Evolutionary conservation across 352 stramenopile genomes (phyloP).

Genomic region (Phytophthora citricola): DNA sequence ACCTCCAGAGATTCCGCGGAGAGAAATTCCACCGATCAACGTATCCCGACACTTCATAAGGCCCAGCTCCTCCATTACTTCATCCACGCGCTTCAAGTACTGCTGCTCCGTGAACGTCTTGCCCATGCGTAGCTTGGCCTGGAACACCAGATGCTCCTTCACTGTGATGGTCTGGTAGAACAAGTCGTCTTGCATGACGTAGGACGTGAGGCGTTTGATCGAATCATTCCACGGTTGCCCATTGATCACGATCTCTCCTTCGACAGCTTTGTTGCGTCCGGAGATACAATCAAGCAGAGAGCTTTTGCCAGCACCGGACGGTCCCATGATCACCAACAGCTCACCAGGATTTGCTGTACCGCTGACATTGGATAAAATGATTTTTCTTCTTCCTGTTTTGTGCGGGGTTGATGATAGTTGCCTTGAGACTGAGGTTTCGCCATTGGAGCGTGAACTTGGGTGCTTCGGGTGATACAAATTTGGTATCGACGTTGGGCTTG

Average conservation of each 20-base stretch:
- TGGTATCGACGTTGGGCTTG: constrained; percentile 7
- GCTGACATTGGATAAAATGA: constrained; percentile 60
- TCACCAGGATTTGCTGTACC: constrained; percentile 54
- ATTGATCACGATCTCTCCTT: constrained; percentile 65
- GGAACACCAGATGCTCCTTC: constrained; percentile 88
- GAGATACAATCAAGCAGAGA: constrained; percentile 95
- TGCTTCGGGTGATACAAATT: constrained; percentile 2
- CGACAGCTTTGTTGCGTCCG: constrained; percentile 80
- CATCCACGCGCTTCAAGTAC: constrained; percentile 47
- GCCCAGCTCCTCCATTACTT: constrained; percentile 65
- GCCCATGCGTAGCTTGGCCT: constrained; percentile 81
- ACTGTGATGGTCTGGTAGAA: constrained; percentile 91
- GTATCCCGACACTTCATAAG: constrained; percentile 63
- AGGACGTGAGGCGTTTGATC: constrained; percentile 44
- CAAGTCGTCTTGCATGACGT: constrained; percentile 93
- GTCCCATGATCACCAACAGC: constrained; percentile 75
- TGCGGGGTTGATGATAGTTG: constrained; percentile 45
- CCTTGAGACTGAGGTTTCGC: constrained; percentile 43
- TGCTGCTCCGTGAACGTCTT: constrained; percentile 33
- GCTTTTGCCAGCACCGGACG: constrained; percentile 88
- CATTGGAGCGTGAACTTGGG: constrained; percentile 51
- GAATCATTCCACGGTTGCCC: constrained; percentile 55
- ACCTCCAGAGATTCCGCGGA: constrained; percentile 71
- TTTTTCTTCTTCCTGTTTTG: constrained; percentile 51
- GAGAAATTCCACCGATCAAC: constrained; percentile 52